These are phyloP conservation scores for Thalassiosira allenii DNA, from an alignment of 352 stramenopile genomes.

Conservation along the genomic window DNA sequence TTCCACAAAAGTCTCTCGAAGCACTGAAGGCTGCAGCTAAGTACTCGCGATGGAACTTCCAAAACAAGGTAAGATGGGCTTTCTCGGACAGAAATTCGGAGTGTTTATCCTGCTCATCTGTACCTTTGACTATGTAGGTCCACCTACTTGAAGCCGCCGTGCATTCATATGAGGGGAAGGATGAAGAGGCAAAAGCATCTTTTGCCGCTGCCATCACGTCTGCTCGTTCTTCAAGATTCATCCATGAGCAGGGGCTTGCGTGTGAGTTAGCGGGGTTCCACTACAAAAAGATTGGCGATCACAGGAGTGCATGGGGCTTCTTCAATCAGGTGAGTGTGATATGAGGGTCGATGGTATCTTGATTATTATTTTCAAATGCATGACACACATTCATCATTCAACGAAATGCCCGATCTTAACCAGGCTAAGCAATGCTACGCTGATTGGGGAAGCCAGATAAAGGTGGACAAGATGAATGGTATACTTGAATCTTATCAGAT, in stretches of 20 bases:
- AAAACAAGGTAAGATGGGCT: slow-evolving; percentile 29
- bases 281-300: slow-evolving; percentile 31
- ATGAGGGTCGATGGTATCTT: too few species aligned
- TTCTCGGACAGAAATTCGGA: not conserved
- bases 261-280: slow-evolving; percentile 52
- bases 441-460: slow-evolving; percentile 45
- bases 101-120: not conserved
- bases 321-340: too few species aligned
- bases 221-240: slow-evolving; percentile 36
- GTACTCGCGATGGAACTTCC: slow-evolving; percentile 45
- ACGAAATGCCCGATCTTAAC: too few species aligned
- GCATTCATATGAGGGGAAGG: slow-evolving; percentile 22
- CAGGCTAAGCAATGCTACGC: slow-evolving; percentile 46
- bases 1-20: slow-evolving; percentile 19
- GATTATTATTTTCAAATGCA: too few species aligned
- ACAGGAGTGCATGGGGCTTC: slow-evolving; percentile 15
- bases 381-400: too few species aligned
- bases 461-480: slow-evolving; percentile 6
- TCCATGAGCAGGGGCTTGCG: slow-evolving; percentile 61
- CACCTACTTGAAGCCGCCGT: slow-evolving; percentile 42
- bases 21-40: slow-evolving; percentile 10
- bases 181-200: slow-evolving; percentile 32
- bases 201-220: slow-evolving; percentile 40
- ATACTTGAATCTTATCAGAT: slow-evolving; percentile 12
- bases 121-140: too few species aligned